Evolutionary conservation across 495 filamentous ascomycete genomes (phyloP), one percentile per base, ranked within the genome.

Genomic region (Umbilicaria muhlenbergii): DNA sequence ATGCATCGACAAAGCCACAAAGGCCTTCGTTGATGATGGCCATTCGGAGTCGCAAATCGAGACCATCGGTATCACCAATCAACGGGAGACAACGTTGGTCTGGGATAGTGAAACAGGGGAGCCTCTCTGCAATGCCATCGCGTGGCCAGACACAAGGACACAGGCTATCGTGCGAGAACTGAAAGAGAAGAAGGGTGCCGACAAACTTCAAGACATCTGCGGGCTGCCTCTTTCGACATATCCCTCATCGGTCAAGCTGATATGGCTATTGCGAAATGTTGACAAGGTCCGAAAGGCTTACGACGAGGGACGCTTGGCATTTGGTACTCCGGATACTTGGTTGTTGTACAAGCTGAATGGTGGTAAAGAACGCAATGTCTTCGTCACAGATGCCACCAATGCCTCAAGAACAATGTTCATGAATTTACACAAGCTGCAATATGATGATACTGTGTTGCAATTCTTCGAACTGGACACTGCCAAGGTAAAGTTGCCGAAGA

Each of bases 351-450:
- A 82, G 53, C 71, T 96, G 34, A 94, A 93, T 55, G 88, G 87
- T 43, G 84, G 83, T n/a, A 73, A 68, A 17, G 63, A 75, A 39
- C 76, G 75, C 34, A 69, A 73, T 39, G 57, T 83, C 37, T 76
- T 83, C 49, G 83, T 96, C 38, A 91, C 89, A 3, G 89, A 96
- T 58, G 77, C 80, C 13, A 92, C 86, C 38, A 96, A 96, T 58
- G 88, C 89, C 24, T 91, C 84, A 13, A 65, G 89, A 48, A 96
- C 89, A 41, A 94, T 94, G 89, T 94, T 94, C 60, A 87, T 93
- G 78, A 91, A 94, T 61, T 69, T 96, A 32, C 73, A 80, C 47
- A 91, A 81, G 5, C 66, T 92, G 24, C 64, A 93, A 54, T 96
- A 94, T 57, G 86, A 92, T 56, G 76, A 91, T 42, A 71, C 68